Percentiles rank a stretch among this genome's conserved stretches.
Conservation (phyloP, 148 eudicot species). For the Rhododendron vialii region DNA sequence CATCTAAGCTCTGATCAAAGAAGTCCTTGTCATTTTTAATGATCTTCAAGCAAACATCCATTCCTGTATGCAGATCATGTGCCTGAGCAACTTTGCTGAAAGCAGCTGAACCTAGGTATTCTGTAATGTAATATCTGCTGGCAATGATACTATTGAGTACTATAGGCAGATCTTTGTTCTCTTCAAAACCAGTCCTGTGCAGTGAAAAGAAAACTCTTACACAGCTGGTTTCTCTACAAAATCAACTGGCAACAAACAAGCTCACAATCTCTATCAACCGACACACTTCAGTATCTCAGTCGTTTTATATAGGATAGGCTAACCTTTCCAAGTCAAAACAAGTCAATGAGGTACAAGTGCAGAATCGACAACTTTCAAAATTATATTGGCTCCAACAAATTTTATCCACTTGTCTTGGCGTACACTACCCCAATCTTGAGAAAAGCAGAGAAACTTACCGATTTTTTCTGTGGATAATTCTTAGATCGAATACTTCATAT, state of each 20-base stretch:
- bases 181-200: constrained; percentile 95
- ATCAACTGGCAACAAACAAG: constrained; percentile 16
- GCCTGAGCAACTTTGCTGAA: constrained; percentile 98
- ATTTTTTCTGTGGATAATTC: constrained; percentile 93
- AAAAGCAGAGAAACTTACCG: constrained; percentile 35
- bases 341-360: not conserved
- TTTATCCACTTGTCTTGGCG: not conserved
- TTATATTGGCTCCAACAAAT: not conserved
- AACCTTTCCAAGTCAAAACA: not conserved
- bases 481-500: constrained; percentile 72
- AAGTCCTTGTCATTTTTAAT: constrained; percentile 96
- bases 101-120: constrained; percentile 95
- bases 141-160: constrained; percentile 67
- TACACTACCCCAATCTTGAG: not conserved
- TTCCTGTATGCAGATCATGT: constrained; percentile 72
- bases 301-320: not conserved
- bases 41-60: constrained; percentile 93
- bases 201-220: constrained; percentile 22
- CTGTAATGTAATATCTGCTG: constrained; percentile 71
- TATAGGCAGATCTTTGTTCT: constrained; percentile 78
- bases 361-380: not conserved
- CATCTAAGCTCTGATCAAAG: constrained; percentile 98
- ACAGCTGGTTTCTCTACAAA: constrained; percentile 20
- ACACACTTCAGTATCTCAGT: not conserved
- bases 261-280: constrained; percentile 6